Evolutionary conservation across 148 eudicot species (phyloP).

Genomic region (Rhododendron griersonianum): DNA sequence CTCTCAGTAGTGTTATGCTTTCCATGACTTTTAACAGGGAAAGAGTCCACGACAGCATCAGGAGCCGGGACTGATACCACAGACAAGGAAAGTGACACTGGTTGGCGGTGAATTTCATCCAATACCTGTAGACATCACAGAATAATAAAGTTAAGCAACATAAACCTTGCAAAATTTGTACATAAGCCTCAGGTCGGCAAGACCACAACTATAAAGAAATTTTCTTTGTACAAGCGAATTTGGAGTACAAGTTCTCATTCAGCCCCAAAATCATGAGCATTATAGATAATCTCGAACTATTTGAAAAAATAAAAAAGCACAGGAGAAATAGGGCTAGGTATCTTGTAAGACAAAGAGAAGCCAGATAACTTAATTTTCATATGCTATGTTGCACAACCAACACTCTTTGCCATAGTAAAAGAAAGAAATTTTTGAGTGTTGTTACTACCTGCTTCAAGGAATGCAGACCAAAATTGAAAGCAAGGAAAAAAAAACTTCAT

Average conservation of each 20-base stretch:
- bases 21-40: conserved; percentile 48
- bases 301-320: not conserved
- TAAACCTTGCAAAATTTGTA: not conserved
- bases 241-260: not conserved
- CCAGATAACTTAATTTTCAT: not conserved
- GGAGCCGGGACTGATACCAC: conserved; percentile 71
- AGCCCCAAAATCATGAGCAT: conserved; percentile 63
- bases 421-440: not conserved
- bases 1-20: conserved; percentile 32
- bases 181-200: not conserved
- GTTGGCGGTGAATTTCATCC: conserved; percentile 84
- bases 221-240: not conserved
- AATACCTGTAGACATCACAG: conserved; percentile 45
- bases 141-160: not conserved
- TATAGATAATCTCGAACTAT: not conserved
- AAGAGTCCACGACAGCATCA: conserved; percentile 67
- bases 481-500: not conserved
- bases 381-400: not conserved
- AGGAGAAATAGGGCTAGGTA: not conserved
- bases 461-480: not conserved
- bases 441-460: not conserved
- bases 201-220: not conserved
- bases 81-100: conserved; percentile 61
- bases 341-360: not conserved
- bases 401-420: not conserved